phyloP scores from a whole-genome alignment of 108 stramenopile genomes.

The Seminavis robusta region DNA sequence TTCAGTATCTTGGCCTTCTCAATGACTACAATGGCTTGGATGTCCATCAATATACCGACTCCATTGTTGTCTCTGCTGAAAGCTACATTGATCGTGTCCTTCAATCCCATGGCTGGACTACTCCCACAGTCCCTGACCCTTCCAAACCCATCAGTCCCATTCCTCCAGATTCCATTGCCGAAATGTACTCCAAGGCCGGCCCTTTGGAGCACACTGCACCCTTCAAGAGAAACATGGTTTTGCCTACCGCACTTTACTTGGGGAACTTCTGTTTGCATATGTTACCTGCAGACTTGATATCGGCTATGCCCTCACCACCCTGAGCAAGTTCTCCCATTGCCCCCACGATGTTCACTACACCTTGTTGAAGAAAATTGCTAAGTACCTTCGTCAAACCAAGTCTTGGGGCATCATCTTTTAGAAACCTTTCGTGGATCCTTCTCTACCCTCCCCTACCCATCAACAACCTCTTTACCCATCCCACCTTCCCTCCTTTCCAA shows the following conservation, averaged over 20 bases:
- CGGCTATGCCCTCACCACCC: constrained; percentile 17
- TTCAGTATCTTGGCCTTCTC: constrained; percentile 15
- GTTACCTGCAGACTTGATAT: constrained; percentile 33
- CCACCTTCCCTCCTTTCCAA: not conserved
- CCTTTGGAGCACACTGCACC: no score
- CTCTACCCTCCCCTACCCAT: not conserved
- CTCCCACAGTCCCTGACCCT: not conserved
- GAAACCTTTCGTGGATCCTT: not conserved
- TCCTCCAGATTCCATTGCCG: not conserved
- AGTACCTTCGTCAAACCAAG: constrained; percentile 16
- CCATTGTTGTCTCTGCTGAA: constrained; percentile 21
- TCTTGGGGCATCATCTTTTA: constrained; percentile 6
- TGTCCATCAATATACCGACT: constrained; percentile 20
- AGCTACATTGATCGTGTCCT: constrained; percentile 28
- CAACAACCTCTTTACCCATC: not conserved
- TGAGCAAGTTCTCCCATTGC: constrained; percentile 6
- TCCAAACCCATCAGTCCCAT: not conserved
- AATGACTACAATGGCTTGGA: constrained; percentile 30
- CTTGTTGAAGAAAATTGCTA: constrained; percentile 3
- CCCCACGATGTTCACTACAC: constrained; percentile 21
- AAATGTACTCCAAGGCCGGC: not conserved
- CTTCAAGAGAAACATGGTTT: not conserved
- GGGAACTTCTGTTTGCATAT: constrained; percentile 38
- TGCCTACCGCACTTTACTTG: constrained; percentile 22
- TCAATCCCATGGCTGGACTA: constrained; percentile 26